Evolutionary conservation across 371 early-diverging fungal species (phyloP), one percentile per base, ranked within the genome.

Genomic region (Lichtheimia ramosa): DNA sequence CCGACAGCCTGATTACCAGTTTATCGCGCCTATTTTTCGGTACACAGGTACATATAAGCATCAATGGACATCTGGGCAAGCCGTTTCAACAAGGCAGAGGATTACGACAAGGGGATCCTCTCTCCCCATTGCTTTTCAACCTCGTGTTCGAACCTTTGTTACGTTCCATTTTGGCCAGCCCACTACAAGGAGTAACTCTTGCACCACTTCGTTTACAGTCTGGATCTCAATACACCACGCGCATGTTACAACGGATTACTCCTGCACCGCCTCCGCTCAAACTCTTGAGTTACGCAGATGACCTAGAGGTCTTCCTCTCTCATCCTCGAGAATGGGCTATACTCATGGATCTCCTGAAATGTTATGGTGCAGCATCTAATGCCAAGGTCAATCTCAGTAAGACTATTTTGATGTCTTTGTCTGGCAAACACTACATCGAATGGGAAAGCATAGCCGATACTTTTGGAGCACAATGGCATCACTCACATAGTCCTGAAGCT

Each of bases 81-180:
- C 43, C 64, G 34, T 43, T 63, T 20, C 2, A 3, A 2, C n/a
- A 71, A 51, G 18, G 34, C 2, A 43, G 70, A 43, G 75, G 68
- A 0, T 49, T n/a, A n/a, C n/a, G 61, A 0, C 70, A 75, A 62
- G 66, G 70, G 0, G 70, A 71, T 23, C 75, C 70, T 1, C 48
- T 75, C 10, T 63, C 65, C 0, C 71, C 70, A 0, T 24, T 64
- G 0, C 54, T 75, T 0, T 75, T 75, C 54, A 75, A 69, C 41
- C 34, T 75, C 0, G 68, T 64, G n/a, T 56, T 71, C 12, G 68
- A 71, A 53, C 75, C 73, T 0, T 61, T 75, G 0, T 43, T 79
- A 8, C 54, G 48, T 1, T 43, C 46, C 0, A 43, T 61, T 7
- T 42, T 40, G 10, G 25, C 34, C 2, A 34, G 34, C 8, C 34